A percentile compares a stretch with the other conserved stretches of the same genome.
phyloP scores from a whole-genome alignment of 2,329 filamentous ascomycete species.

The Aspergillus sp. region DNA sequence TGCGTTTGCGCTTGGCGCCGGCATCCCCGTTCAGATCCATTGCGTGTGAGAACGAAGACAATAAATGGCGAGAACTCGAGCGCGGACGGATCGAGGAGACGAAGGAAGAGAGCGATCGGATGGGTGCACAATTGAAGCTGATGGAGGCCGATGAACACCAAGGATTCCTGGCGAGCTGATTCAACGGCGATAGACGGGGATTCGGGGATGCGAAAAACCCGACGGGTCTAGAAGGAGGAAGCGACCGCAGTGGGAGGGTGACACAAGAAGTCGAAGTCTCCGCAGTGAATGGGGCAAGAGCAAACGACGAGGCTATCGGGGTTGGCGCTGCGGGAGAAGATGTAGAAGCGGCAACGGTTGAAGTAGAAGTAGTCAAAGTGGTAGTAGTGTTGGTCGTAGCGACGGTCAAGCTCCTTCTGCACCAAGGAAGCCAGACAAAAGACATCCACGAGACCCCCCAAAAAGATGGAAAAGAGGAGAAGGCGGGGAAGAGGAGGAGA shows the following conservation, averaged over 20 bases:
- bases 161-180: not conserved
- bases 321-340: constrained; percentile 10
- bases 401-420: constrained; percentile 31
- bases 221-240: not conserved
- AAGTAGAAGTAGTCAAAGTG: constrained; percentile 14
- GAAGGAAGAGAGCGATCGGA: constrained; percentile 13
- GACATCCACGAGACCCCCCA: constrained; percentile 35
- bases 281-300: not conserved
- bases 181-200: not conserved
- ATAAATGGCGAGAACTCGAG: constrained; percentile 7
- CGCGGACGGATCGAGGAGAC: constrained; percentile 2
- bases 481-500: constrained; percentile 9
- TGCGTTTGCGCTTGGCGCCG: constrained; percentile 57
- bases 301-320: constrained; percentile 9
- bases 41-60: constrained; percentile 12
- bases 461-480: constrained; percentile 17
- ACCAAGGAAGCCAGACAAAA: constrained; percentile 28
- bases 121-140: constrained; percentile 12
- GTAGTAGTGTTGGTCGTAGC: constrained; percentile 19
- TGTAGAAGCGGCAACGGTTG: constrained; percentile 9
- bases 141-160: constrained; percentile 3
- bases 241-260: not conserved
- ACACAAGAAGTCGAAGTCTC: not conserved
- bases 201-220: not conserved
- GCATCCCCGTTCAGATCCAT: constrained; percentile 54